Evolutionary conservation across 305 asterid genomes (phyloP).

Genomic region (Plantago rigida): DNA sequence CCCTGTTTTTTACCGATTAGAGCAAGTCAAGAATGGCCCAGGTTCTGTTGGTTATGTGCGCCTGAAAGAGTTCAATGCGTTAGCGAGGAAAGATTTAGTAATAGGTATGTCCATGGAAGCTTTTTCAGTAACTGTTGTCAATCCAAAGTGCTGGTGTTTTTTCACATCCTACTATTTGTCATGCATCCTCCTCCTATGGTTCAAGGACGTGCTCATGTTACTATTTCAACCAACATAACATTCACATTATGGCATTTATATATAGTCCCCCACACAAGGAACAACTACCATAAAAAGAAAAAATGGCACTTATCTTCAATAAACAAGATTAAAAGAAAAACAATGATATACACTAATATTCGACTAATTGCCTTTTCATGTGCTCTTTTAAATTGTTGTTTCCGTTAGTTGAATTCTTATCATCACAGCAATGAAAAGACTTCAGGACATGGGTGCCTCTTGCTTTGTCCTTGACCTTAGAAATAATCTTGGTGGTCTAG

Average conservation of each 20-base stretch:
- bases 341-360: slow-evolving; percentile 3
- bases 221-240: slow-evolving; percentile 20
- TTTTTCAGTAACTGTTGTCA: slow-evolving; percentile 8
- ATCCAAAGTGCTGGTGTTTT: slow-evolving; percentile 1
- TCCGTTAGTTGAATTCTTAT: slow-evolving; percentile 12
- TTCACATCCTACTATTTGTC: neutral
- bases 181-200: neutral
- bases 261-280: neutral
- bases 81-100: slow-evolving; percentile 88
- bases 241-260: slow-evolving; percentile 6
- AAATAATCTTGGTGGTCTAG: slow-evolving; percentile 96
- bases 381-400: slow-evolving; percentile 5
- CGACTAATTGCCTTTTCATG: slow-evolving; percentile 5
- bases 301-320: neutral
- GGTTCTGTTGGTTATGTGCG: slow-evolving; percentile 80
- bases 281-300: neutral
- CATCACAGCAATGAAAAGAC: slow-evolving; percentile 73
- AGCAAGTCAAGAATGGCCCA: slow-evolving; percentile 53
- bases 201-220: neutral
- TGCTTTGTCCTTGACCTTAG: slow-evolving; percentile 89
- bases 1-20: slow-evolving; percentile 83
- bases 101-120: slow-evolving; percentile 43
- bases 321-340: neutral
- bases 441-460: slow-evolving; percentile 80
- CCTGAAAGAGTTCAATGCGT: slow-evolving; percentile 88